phyloP scores from a whole-genome alignment of 2,329 filamentous ascomycete genomes.

The Emergomyces orientalis region DNA sequence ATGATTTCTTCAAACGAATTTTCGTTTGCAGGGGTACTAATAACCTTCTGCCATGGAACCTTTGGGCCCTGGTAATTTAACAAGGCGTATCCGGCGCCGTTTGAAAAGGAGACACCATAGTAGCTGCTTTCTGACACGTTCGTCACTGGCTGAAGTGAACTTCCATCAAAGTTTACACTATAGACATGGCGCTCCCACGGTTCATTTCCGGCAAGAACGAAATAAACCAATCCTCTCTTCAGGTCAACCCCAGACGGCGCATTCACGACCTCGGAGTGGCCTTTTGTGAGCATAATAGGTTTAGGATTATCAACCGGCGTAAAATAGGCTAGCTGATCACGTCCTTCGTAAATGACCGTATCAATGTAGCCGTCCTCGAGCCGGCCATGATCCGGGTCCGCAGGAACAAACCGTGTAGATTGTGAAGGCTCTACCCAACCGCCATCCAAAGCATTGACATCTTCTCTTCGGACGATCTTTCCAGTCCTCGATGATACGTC shows the following conservation, averaged over 20 bases:
- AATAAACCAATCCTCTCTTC: slow-evolving; percentile 80
- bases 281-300: slow-evolving; percentile 75
- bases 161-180: slow-evolving; percentile 74
- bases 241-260: slow-evolving; percentile 79
- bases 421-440: slow-evolving; percentile 96
- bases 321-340: slow-evolving; percentile 90
- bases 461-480: slow-evolving; percentile 66
- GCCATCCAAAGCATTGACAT: slow-evolving; percentile 78
- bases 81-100: slow-evolving; percentile 70
- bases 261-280: slow-evolving; percentile 77
- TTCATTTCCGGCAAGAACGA: slow-evolving; percentile 74
- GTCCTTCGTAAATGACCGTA: slow-evolving; percentile 73
- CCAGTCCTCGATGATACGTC: slow-evolving; percentile 66
- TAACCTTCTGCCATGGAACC: slow-evolving; percentile 83
- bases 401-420: slow-evolving; percentile 74
- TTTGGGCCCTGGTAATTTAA: slow-evolving; percentile 74
- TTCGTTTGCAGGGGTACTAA: slow-evolving; percentile 61
- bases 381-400: slow-evolving; percentile 66
- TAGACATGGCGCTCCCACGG: slow-evolving; percentile 89
- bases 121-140: slow-evolving; percentile 65
- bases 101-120: slow-evolving; percentile 76
- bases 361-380: slow-evolving; percentile 86
- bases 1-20: slow-evolving; percentile 58
- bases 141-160: slow-evolving; percentile 62
- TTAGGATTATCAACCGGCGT: slow-evolving; percentile 71